A percentile compares a stretch with the other conserved stretches of the same genome.
Evolutionary conservation across 257 asterid species (phyloP).

Genomic region (Rhazya stricta): DNA sequence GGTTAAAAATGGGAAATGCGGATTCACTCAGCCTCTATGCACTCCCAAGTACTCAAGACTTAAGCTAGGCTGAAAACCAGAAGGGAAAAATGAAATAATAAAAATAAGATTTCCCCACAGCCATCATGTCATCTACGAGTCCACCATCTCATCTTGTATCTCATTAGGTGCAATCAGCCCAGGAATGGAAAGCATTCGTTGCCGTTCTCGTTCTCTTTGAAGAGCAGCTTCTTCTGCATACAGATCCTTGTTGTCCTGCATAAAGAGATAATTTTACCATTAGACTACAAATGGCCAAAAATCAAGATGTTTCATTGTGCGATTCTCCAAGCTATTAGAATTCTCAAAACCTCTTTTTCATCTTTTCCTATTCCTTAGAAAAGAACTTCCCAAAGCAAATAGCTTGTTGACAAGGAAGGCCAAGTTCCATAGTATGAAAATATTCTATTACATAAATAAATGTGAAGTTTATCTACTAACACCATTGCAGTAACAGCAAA

Average conservation of each 20-base stretch:
- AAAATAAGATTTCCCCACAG: neutral
- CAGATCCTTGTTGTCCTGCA: conserved; percentile 92
- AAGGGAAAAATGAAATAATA: conserved; percentile 15
- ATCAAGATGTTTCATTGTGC: neutral
- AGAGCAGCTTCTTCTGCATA: conserved; percentile 94
- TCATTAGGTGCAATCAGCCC: conserved; percentile 91
- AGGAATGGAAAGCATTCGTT: conserved; percentile 80
- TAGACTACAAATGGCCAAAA: neutral
- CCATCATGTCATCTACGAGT: conserved; percentile 33
- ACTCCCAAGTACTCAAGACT: conserved; percentile 12
- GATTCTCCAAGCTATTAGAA: neutral
- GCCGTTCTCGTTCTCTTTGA: conserved; percentile 77
- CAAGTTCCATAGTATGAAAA: no score
- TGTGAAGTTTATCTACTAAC: neutral
- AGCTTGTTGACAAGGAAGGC: no score
- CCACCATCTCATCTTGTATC: conserved; percentile 89
- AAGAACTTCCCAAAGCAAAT: no score
- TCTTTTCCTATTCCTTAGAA: neutral
- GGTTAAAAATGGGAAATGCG: neutral
- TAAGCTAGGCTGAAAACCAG: neutral
- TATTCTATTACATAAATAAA: neutral
- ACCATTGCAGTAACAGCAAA: neutral
- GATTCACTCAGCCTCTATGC: conserved; percentile 13
- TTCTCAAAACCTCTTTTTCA: neutral
- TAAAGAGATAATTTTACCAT: neutral